Conservation (phyloP, 768 basidiomycete species). For the Lactifluus pinguis region DNA sequence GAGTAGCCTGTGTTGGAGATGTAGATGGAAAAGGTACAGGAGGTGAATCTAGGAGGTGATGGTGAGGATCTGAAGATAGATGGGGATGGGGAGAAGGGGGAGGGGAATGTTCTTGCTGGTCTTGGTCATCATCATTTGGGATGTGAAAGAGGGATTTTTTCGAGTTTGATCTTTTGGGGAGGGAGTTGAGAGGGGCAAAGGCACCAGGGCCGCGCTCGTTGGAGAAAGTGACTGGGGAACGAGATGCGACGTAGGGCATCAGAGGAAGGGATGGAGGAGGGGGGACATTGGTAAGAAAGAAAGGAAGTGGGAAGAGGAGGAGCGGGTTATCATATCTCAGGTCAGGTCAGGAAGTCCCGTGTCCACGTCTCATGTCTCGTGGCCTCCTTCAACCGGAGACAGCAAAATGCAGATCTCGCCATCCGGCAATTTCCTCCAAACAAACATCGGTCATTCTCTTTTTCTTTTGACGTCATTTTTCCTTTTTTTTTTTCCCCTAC, state of each 20-base stretch:
- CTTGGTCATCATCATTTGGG: slow-evolving; percentile 9
- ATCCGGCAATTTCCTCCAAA: neutral
- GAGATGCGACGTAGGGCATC: slow-evolving; percentile 20
- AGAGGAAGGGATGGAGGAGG: neutral
- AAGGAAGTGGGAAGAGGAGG: neutral
- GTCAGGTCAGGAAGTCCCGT: neutral
- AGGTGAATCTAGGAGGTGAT: neutral
- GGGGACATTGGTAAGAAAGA: neutral
- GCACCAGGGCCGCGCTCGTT: slow-evolving; percentile 16
- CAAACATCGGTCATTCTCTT: neutral
- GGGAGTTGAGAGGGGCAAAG: slow-evolving; percentile 10
- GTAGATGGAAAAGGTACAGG: slow-evolving; percentile 6
- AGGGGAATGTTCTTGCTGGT: slow-evolving; percentile 15
- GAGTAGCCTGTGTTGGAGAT: neutral
- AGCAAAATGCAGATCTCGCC: neutral
- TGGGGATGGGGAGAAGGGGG: slow-evolving; percentile 3
- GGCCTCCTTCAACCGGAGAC: neutral
- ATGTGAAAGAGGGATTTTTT: slow-evolving; percentile 19
- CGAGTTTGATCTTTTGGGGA: neutral
- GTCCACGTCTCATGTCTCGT: neutral
- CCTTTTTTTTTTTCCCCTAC: too few species aligned
- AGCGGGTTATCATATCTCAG: slow-evolving; percentile 10
- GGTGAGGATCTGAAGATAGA: neutral
- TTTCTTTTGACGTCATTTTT: too few species aligned
- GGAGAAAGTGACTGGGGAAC: slow-evolving; percentile 15